Conservation (phyloP, 192 early-diverging fungal species). For the Thoreauomyces humboldtii region DNA sequence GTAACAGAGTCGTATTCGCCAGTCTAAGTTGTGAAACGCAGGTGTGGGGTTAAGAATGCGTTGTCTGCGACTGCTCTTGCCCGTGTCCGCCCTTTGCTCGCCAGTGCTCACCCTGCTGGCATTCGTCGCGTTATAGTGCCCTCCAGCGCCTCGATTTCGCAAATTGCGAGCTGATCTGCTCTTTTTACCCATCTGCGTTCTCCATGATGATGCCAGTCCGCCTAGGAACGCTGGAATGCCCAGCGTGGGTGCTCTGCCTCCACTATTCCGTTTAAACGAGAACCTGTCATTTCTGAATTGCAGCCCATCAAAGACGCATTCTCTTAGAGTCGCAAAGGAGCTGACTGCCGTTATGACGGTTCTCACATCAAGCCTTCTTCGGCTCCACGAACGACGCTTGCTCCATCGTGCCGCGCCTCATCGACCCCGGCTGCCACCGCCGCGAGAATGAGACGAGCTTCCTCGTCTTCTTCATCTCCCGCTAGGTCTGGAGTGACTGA, state of each 20-base stretch:
- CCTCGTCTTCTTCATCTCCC: too few species aligned
- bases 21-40: too few species aligned
- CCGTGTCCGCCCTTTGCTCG: background rate
- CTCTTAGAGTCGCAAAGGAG: background rate
- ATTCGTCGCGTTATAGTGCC: slow-evolving; percentile 16
- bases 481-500: too few species aligned
- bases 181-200: background rate
- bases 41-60: background rate
- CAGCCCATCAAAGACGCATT: background rate
- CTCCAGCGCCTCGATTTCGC: slow-evolving; percentile 5
- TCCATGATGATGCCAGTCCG: background rate
- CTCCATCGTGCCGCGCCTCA: too few species aligned
- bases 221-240: background rate
- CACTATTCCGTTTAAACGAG: slow-evolving; percentile 3
- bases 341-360: background rate
- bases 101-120: background rate
- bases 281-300: background rate
- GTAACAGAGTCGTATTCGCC: slow-evolving; percentile 19
- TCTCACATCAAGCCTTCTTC: background rate
- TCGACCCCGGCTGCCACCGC: too few species aligned
- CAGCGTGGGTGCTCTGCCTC: background rate
- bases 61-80: background rate
- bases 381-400: background rate
- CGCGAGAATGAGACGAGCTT: too few species aligned
- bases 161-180: background rate